Base-by-base conservation (phyloP, 176 grass and related monocot species). In the Canna indica region DNA sequence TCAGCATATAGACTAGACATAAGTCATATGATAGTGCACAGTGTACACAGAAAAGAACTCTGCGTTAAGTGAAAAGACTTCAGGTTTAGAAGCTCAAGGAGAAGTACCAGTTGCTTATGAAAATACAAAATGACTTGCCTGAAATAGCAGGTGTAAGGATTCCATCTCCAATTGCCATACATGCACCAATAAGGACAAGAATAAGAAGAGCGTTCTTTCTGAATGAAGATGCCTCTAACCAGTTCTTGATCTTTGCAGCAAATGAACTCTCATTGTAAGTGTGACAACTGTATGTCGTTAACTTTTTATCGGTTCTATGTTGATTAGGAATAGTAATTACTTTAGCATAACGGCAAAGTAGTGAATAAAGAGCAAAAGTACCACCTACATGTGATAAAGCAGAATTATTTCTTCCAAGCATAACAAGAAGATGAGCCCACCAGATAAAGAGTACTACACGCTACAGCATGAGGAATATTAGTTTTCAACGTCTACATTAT, bases 61-160 rank as follows among this genome's bases (percentile, higher is more conserved):
- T 15, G 3, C 16, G 16, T 13, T 46, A 13, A 46, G 44, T 46
- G 44, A 9, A 46, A 46, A 46, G 44, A 46, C 13, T 46, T 46
- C 44, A 46, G 44, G 44, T 46, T 13, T 13, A 13, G 12, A 9
- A 46, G 44, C 10, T 16, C 1, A 46, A 46, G 44, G 44, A 15
- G 13, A 16, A 46, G 16, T 13, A 46, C n/a, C n/a, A 16, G 3
- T 46, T 46, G 44, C 10, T 46, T 2, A 1, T 46, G 36, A 70
- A 72, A 17, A 32, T 33, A 26, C 68, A 13, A n/a, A 36, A n/a
- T 25, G 44, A 73, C 58, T 73, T 47, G 91, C 95, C 95, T 79
- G 95, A 99, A 81, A 99, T 99, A 50, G 85, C 95, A 67, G 95
- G 90, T 71, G 95, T 99, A 75, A 99, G 90, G 72, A 99, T 99